Evolutionary conservation across 805 yeast species (phyloP), one percentile per base, ranked within the genome.

Genomic region (Candida vaughaniae): DNA sequence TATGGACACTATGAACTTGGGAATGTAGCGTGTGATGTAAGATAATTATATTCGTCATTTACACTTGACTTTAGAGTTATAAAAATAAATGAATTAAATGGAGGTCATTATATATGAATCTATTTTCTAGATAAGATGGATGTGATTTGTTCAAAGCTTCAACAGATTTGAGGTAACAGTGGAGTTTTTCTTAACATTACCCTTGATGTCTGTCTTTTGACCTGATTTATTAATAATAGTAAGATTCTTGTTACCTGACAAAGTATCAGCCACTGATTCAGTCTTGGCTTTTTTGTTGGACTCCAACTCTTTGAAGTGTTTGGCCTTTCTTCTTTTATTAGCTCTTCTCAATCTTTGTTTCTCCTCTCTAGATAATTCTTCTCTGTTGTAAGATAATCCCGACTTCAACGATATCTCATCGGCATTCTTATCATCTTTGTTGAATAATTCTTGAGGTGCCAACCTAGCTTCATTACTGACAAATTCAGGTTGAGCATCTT

Each of bases 361-460:
- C 43, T 90, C 96, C 31, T 85, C 95, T 45, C 89, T 76, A 9
- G 82, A 72, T 58, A 90, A 67, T 60, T 90, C 98, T 39, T 77
- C 84, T 60, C 85, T 84, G 9, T 95, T 76, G 64, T 85, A 78
- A 3, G 88, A 81, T 47, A 84, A 73, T 52, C 96, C 96, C 27
- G 87, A 81, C 50, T 79, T 79, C 48, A 87, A 68, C 42, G 76
- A 68, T 14, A 87, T 83, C 57, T 85, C 90, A 11, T 56, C 47
- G 36, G 49, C 55, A 40, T 62, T 64, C 51, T 77, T 73, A 6
- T 71, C 66, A 10, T 71, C 66, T 33, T 71, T 66, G 55, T 71
- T 77, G 62, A 82, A 93, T 6, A 93, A 72, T 63, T 91, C 99
- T 66, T 91, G 99, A 26, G 99, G 99, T 2, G 99, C 99, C 51